A percentile compares a stretch with the other conserved stretches of the same genome.
Conservation (phyloP, 129 eudicot species). For the Artemisia annua region DNA sequence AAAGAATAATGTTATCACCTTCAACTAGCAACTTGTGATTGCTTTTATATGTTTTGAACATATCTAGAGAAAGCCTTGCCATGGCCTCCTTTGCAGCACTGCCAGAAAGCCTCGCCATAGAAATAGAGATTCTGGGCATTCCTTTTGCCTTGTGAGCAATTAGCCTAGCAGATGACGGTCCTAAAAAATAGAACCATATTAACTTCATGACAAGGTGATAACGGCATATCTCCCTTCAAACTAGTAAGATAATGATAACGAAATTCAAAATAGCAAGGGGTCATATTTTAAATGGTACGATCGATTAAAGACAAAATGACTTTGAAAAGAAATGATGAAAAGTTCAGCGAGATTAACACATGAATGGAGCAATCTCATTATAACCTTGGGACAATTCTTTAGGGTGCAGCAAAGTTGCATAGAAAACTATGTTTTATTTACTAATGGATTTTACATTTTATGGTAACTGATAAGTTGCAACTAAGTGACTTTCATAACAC, state of each 20-base stretch:
- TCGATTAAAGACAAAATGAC: no score
- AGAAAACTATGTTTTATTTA: neutral
- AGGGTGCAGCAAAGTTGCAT: slow-evolving; percentile 4
- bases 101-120: slow-evolving; percentile 54
- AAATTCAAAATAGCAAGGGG: no score
- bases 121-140: slow-evolving; percentile 66
- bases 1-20: slow-evolving; percentile 41
- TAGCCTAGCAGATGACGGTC: slow-evolving; percentile 66
- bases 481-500: neutral
- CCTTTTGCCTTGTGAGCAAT: slow-evolving; percentile 86
- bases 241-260: no score
- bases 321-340: no score
- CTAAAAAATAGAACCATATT: slow-evolving; percentile 31
- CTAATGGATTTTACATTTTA: neutral
- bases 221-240: no score
- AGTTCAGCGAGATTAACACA: no score
- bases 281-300: no score
- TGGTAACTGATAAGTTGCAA: slow-evolving; percentile 4
- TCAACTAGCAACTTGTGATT: slow-evolving; percentile 38
- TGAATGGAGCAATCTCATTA: neutral
- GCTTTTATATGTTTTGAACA: slow-evolving; percentile 44
- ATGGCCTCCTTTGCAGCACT: slow-evolving; percentile 66
- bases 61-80: slow-evolving; percentile 59
- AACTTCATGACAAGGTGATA: slow-evolving; percentile 4
- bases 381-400: neutral